Evolutionary conservation across 2,329 filamentous ascomycete species (phyloP).

Genomic region (Microcyclosporella mali): DNA sequence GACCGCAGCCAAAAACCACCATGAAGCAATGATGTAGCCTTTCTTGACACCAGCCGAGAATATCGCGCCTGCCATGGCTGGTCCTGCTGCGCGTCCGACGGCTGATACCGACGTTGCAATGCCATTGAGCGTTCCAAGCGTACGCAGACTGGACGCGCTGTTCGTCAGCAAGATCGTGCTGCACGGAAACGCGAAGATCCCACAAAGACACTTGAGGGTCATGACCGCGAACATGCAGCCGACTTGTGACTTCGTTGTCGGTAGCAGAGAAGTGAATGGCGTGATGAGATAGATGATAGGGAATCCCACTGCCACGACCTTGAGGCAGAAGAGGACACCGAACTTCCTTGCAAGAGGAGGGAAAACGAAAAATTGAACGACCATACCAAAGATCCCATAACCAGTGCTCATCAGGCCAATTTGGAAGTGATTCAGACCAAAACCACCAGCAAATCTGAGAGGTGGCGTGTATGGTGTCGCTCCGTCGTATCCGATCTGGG

Average conservation of each 20-base stretch:
- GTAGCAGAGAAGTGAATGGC: slow-evolving; percentile 68
- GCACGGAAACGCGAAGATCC: slow-evolving; percentile 84
- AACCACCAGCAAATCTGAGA: slow-evolving; percentile 76
- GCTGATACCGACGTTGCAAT: slow-evolving; percentile 79
- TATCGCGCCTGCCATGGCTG: slow-evolving; percentile 62
- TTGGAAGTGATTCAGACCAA: slow-evolving; percentile 62
- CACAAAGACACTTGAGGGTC: slow-evolving; percentile 64
- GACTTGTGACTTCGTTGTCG: slow-evolving; percentile 48
- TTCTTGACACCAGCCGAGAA: slow-evolving; percentile 71
- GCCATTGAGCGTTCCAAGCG: slow-evolving; percentile 85
- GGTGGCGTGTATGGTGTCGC: slow-evolving; percentile 46
- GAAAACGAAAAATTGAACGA: slow-evolving; percentile 82
- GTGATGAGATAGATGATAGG: slow-evolving; percentile 74
- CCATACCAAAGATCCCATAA: slow-evolving; percentile 71
- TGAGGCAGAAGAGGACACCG: slow-evolving; percentile 69
- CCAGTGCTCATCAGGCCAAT: slow-evolving; percentile 83
- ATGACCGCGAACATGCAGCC: slow-evolving; percentile 59
- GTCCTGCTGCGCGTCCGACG: slow-evolving; percentile 71
- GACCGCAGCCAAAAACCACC: slow-evolving; percentile 67
- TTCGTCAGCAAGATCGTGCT: slow-evolving; percentile 88
- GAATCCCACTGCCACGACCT: slow-evolving; percentile 59
- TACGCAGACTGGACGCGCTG: slow-evolving; percentile 64
- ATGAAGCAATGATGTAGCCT: slow-evolving; percentile 73
- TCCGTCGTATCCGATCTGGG: slow-evolving; percentile 35
- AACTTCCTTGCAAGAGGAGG: slow-evolving; percentile 65